Evolutionary conservation across 73 alveolate species (phyloP).

Genomic region (Tetrahymena thermophila): DNA sequence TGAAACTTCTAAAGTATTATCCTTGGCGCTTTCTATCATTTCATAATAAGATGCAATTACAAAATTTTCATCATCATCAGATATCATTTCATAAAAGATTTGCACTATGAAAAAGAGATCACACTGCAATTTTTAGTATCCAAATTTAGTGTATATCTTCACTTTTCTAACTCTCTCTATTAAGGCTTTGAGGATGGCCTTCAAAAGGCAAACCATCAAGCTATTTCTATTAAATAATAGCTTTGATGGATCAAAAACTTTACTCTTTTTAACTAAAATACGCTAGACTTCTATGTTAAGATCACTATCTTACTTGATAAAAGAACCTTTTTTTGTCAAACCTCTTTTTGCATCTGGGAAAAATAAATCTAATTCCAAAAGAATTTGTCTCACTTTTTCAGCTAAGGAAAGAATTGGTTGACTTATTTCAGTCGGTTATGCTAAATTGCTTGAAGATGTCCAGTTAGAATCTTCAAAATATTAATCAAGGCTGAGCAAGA

Average conservation of each 20-base stretch:
- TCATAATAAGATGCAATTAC: constrained; percentile 15
- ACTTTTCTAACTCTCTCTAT: constrained; percentile 7
- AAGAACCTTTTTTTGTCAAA: constrained; percentile 4
- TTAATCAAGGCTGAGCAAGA: background rate
- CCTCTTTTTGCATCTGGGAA: constrained; percentile 44
- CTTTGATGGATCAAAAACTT: background rate
- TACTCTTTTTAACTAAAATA: constrained; percentile 13
- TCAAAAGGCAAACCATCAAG: constrained; percentile 7
- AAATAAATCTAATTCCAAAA: constrained; percentile 3
- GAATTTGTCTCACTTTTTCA: constrained; percentile 1
- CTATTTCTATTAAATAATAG: constrained; percentile 3
- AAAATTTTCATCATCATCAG: constrained; percentile 30
- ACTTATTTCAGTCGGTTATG: background rate
- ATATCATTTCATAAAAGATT: constrained; percentile 16
- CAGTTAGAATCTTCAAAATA: background rate
- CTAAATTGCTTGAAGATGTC: background rate
- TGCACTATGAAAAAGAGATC: constrained; percentile 23
- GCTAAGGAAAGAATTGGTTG: background rate
- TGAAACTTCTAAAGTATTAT: background rate
- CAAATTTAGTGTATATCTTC: background rate
- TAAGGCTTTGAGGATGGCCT: constrained; percentile 12
- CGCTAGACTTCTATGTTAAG: constrained; percentile 14
- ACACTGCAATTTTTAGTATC: constrained; percentile 5
- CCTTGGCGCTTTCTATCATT: constrained; percentile 24
- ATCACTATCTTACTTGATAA: background rate